phyloP scores from a whole-genome alignment of 257 asterid genomes.

The Cinchona pubescens region DNA sequence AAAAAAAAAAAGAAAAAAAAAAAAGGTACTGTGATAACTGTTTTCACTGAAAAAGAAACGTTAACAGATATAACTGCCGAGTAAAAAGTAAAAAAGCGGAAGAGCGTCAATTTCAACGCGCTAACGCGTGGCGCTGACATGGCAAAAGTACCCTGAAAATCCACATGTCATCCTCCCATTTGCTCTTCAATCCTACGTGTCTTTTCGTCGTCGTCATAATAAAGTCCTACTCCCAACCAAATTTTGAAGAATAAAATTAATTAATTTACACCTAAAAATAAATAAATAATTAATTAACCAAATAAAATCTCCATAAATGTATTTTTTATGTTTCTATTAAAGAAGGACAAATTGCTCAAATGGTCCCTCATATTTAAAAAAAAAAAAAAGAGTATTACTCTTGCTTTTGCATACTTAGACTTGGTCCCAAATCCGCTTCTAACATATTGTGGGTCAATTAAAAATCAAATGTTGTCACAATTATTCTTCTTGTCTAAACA shows the following conservation, averaged over 20 bases:
- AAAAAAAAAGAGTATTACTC: too few species aligned
- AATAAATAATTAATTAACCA: too few species aligned
- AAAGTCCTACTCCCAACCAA: not conserved
- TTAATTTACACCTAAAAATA: too few species aligned
- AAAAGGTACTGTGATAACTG: too few species aligned
- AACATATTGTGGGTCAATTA: not conserved
- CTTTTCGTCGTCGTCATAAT: constrained; percentile 28
- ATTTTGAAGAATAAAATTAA: not conserved
- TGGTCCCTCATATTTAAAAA: not conserved
- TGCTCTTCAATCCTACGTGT: not conserved
- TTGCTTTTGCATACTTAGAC: too few species aligned
- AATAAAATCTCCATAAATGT: not conserved
- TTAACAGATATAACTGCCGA: not conserved
- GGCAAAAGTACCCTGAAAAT: not conserved
- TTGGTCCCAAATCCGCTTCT: not conserved
- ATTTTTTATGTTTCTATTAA: not conserved
- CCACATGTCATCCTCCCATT: not conserved
- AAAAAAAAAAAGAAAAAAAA: too few species aligned
- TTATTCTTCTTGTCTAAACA: too few species aligned
- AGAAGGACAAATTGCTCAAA: not conserved
- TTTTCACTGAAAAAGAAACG: not conserved
- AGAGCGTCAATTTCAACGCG: not conserved
- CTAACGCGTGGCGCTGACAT: not conserved
- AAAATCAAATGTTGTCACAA: too few species aligned
- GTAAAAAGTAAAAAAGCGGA: not conserved